Evolutionary conservation across 179 eudicot species (phyloP).

Genomic region (Amaranthus tricolor): DNA sequence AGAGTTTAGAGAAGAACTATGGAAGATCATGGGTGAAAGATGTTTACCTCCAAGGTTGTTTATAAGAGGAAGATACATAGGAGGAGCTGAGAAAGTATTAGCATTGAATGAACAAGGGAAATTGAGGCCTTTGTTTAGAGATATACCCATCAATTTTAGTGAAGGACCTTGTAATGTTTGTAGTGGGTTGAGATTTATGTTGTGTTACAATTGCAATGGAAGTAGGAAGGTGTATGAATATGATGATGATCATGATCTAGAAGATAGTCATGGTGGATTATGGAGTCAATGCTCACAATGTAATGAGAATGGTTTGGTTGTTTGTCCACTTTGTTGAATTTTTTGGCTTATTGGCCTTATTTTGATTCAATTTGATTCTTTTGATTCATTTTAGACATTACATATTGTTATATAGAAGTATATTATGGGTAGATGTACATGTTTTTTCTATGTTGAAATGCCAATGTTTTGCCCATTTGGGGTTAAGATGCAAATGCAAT

Average conservation of each 20-base stretch:
- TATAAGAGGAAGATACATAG: conserved; percentile 82
- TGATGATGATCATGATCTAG: conserved; percentile 24
- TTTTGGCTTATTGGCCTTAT: not conserved
- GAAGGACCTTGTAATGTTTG: conserved; percentile 71
- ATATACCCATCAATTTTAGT: conserved; percentile 50
- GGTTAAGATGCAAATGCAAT: no score
- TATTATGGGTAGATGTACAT: no score
- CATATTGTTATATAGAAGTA: no score
- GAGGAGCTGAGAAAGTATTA: conserved; percentile 73
- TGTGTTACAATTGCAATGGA: conserved; percentile 78
- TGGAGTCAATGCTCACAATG: conserved; percentile 57
- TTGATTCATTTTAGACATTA: not conserved
- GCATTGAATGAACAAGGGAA: conserved; percentile 69
- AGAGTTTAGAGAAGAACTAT: conserved; percentile 68
- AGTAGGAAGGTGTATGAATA: conserved; percentile 53
- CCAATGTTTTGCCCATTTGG: no score
- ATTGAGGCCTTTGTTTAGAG: conserved; percentile 55
- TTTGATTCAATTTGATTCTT: not conserved
- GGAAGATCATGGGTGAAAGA: conserved; percentile 61
- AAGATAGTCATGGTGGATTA: conserved; percentile 19
- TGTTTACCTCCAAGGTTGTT: conserved; percentile 76
- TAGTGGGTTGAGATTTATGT: conserved; percentile 62
- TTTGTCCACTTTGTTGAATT: conserved; percentile 69
- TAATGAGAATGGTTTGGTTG: conserved; percentile 89
- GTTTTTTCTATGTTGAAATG: no score